Evolutionary conservation across 2,329 filamentous ascomycete species (phyloP).

Genomic region (Pyrenochaeta sp.): DNA sequence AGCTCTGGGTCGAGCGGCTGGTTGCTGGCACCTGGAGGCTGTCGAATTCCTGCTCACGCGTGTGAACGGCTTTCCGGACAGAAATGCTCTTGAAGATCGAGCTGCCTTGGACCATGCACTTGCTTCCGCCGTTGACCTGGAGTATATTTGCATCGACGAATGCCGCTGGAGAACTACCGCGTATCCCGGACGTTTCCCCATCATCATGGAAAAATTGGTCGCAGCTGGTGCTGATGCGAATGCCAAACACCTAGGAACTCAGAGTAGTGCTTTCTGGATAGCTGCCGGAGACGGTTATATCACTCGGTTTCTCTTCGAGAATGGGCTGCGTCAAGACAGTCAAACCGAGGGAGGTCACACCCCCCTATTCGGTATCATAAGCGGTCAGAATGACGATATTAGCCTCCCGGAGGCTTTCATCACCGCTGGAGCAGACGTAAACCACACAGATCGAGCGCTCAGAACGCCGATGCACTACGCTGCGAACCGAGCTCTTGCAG

Average conservation of each 20-base stretch:
- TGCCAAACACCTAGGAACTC: neutral
- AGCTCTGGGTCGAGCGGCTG: slow-evolving; percentile 4
- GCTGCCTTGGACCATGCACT: neutral
- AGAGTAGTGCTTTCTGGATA: neutral
- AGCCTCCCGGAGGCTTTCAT: slow-evolving; percentile 3
- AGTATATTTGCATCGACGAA: slow-evolving; percentile 6
- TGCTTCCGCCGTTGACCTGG: slow-evolving; percentile 1
- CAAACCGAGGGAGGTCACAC: neutral
- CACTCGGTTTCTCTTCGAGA: slow-evolving; percentile 1
- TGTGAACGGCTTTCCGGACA: too few relatives aligned
- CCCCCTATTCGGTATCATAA: neutral
- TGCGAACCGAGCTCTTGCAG: slow-evolving; percentile 1
- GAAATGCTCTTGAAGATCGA: slow-evolving; percentile 1
- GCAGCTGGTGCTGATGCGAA: slow-evolving; percentile 6
- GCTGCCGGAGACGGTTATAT: neutral
- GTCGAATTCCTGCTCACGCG: slow-evolving; percentile 1
- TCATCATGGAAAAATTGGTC: slow-evolving; percentile 1
- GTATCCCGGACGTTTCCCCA: neutral
- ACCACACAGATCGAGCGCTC: slow-evolving; percentile 2
- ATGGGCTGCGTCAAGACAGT: slow-evolving; percentile 1
- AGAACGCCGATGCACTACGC: slow-evolving; percentile 7
- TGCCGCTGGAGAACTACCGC: slow-evolving; percentile 2
- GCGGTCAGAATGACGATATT: neutral
- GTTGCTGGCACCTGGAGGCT: slow-evolving; percentile 10
- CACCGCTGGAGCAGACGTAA: slow-evolving; percentile 5